Conservation (phyloP, 1,284 basidiomycete species). For the Grifola frondosa region DNA sequence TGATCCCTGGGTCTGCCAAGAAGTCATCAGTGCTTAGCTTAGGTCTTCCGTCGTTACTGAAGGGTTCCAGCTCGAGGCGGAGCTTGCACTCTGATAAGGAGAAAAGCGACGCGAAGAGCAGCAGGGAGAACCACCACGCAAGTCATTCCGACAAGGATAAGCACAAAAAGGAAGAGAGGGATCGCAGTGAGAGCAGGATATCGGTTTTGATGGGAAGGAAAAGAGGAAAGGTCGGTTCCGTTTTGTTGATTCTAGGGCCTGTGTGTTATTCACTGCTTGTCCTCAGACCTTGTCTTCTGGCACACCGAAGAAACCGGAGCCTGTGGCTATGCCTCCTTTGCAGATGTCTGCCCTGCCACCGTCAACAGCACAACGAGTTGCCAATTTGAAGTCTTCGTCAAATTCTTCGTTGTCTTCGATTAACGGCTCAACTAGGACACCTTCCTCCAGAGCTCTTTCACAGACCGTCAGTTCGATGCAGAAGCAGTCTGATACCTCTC, state of each 20-base stretch:
- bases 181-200: constrained; percentile 81
- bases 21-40: constrained; percentile 77
- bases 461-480: constrained; percentile 80
- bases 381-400: constrained; percentile 62
- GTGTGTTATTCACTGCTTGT: constrained; percentile 6
- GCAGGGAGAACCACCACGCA: constrained; percentile 40
- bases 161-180: constrained; percentile 76
- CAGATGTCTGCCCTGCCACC: constrained; percentile 82
- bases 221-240: constrained; percentile 79
- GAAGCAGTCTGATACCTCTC: constrained; percentile 77
- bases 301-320: constrained; percentile 60
- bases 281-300: constrained; percentile 81
- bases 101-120: constrained; percentile 54
- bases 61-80: constrained; percentile 78
- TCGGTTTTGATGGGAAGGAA: constrained; percentile 87
- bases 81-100: constrained; percentile 67
- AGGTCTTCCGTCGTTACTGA: constrained; percentile 78
- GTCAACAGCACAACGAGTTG: constrained; percentile 76
- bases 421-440: constrained; percentile 42
- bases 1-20: constrained; percentile 58
- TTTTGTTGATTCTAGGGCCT: constrained; percentile 13
- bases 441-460: constrained; percentile 63
- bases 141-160: constrained; percentile 54
- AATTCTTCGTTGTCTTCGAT: constrained; percentile 46
- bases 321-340: constrained; percentile 78